Evolutionary conservation across 495 filamentous ascomycete genomes (phyloP), one percentile per base, ranked within the genome.

Genomic region (Xylaria venustula): DNA sequence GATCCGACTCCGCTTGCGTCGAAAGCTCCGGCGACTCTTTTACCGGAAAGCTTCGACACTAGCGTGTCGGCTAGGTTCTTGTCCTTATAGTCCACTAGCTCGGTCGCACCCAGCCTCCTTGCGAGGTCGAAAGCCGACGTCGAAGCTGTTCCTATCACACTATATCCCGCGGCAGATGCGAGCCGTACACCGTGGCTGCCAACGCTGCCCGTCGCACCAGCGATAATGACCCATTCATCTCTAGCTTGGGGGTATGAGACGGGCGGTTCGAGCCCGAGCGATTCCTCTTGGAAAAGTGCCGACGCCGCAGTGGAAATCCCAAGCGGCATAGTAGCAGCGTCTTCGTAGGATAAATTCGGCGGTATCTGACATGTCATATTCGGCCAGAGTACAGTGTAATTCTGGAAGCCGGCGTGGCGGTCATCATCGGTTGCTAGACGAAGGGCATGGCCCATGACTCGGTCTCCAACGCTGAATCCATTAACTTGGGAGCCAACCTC

Each of bases 131-230:
- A 77, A 64, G 87, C 88, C 50, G 72, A 75, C 0, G 72, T 63
- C 2, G 76, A 78, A 0, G 80, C 73, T 0, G 80, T 83, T 0
- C 76, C 72, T 46, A 84, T 64, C 0, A 87, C 85, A 14, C 80
- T 76, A 25, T 81, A 80, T 0, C 85, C 85, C 0, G 83, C 73
- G 0, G 80, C 80, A 0, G 68, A 70, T 11, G 82, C 83, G 12
- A 87, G 75, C 56, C 87, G 85, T 34, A 86, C 83, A 1, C 80
- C 81, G 54, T 75, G 78, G 61, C 76, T 71, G n/a, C 85, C 85
- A 20, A 87, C 80, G 71, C 32, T 55, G 23, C 53, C 53, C 7
- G 53, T 55, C 11, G 53, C 67, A 2, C 78, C 74, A 0, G 82
- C 83, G 0, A 81, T 71, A 49, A 85, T 67, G 1, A 88, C 84